Evolutionary conservation across 2,329 filamentous ascomycete genomes (phyloP), one percentile per base, ranked within the genome.

Genomic region (Metarhizium rileyi): DNA sequence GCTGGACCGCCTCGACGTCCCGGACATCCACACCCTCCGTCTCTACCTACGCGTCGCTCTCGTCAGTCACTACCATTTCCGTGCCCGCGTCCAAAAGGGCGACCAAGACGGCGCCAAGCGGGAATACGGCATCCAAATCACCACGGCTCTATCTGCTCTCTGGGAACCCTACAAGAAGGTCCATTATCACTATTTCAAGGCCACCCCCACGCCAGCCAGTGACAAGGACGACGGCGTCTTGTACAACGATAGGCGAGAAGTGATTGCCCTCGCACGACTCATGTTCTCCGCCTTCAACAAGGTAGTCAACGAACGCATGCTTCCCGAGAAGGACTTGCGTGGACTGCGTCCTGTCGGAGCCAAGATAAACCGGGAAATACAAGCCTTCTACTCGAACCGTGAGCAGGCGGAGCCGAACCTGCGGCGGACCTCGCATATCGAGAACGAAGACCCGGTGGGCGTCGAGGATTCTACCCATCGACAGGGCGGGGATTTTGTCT

Each of bases 41-140:
- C 61, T 73, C 6, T 87, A 83, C 62, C 69, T 87, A 26, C 71
- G 75, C 33, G 65, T 78, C 14, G 75, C 80, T 4, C 66, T 81
- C 42, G 69, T 68, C 44, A 74, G 63, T 59, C 69, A 72, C 61
- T 67, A 64, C 22, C 61, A 67, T 28, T 65, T 74, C 52, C 64
- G 66, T 23, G 44, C 54, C 16, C 56, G 59, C 46, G 61, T 63
- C 12, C 55, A 60, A n/a, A 50, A 56, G 2, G 64, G 66, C 30
- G 53, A 65, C n/a, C 48, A 57, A n/a, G 53, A 55, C 20, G 61
- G 52, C 7, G 70, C 69, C 40, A 70, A 71, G 57, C 60, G 59
- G 6, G 68, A 64, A 0, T 76, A 75, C 57, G 78, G 74, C 50
- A 57, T 64, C 25, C 78, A 80, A 56, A 69, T 83, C 40, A 59